phyloP scores from a whole-genome alignment of 2,329 filamentous ascomycete genomes.

The Aphanocladium album region DNA sequence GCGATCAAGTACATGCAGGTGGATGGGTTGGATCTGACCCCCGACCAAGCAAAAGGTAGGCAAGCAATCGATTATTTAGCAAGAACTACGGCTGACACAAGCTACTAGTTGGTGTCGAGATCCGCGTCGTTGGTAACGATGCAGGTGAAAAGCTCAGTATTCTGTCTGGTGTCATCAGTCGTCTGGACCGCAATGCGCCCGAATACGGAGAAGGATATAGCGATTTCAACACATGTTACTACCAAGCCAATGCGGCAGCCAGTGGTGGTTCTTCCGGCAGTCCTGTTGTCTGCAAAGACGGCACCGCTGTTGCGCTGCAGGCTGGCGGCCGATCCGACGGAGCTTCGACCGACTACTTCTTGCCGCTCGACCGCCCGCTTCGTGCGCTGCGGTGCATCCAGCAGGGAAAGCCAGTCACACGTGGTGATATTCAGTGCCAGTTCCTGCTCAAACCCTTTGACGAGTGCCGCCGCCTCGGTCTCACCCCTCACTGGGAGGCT shows the following conservation, averaged over 20 bases:
- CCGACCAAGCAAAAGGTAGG: slow-evolving; percentile 71
- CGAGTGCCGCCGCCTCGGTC: slow-evolving; percentile 83
- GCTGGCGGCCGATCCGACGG: slow-evolving; percentile 91
- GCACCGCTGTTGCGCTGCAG: slow-evolving; percentile 85
- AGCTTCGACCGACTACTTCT: slow-evolving; percentile 94
- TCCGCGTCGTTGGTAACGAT: slow-evolving; percentile 96
- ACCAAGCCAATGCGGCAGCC: slow-evolving; percentile 93
- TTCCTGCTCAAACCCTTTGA: slow-evolving; percentile 97
- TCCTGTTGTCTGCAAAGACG: slow-evolving; percentile 94
- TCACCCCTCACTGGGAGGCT: slow-evolving; percentile 81
- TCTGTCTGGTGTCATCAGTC: slow-evolving; percentile 92
- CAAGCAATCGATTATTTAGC: background rate
- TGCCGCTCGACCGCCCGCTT: slow-evolving; percentile 85
- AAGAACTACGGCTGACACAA: background rate
- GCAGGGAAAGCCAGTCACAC: slow-evolving; percentile 66
- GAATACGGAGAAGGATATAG: slow-evolving; percentile 98
- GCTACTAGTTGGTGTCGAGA: slow-evolving; percentile 73
- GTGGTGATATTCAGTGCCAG: slow-evolving; percentile 96
- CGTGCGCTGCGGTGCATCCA: slow-evolving; percentile 84
- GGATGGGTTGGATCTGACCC: slow-evolving; percentile 70
- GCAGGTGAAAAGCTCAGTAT: slow-evolving; percentile 98
- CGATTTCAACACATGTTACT: slow-evolving; percentile 95
- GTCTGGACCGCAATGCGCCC: slow-evolving; percentile 91
- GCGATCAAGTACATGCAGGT: slow-evolving; percentile 97
- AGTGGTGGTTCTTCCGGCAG: slow-evolving; percentile 97